Evolutionary conservation across 2,329 filamentous ascomycete species (phyloP).

Genomic region (Diplodia corticola): DNA sequence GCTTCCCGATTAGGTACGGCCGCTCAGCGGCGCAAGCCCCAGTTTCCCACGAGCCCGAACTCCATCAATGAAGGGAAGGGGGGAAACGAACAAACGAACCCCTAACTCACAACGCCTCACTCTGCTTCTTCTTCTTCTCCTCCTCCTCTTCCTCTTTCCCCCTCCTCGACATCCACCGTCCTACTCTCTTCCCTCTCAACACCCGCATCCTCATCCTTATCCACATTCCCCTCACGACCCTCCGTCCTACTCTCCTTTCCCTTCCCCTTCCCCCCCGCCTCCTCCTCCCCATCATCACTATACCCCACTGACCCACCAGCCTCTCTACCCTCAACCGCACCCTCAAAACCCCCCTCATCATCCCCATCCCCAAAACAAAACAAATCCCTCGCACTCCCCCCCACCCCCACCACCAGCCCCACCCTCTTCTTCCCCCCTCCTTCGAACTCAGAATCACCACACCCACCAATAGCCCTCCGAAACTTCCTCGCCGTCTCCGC

Average conservation of each 20-base stretch:
- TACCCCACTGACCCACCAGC: too few relatives aligned
- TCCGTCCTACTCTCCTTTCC: neutral
- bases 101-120: neutral
- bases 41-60: neutral
- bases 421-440: slow-evolving; percentile 23
- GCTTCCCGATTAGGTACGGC: neutral
- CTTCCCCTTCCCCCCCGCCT: neutral
- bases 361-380: slow-evolving; percentile 60
- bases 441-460: slow-evolving; percentile 37
- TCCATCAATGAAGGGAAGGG: neutral
- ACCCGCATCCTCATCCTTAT: neutral
- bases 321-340: neutral
- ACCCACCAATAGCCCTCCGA: slow-evolving; percentile 66
- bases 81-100: too few relatives aligned
- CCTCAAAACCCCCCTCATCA: slow-evolving; percentile 26
- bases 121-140: neutral
- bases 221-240: neutral
- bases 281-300: neutral
- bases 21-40: neutral
- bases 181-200: neutral
- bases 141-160: neutral
- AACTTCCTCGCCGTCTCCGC: slow-evolving; percentile 60
- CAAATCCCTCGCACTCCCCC: slow-evolving; percentile 57
- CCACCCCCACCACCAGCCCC: slow-evolving; percentile 34
- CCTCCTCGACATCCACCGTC: too few relatives aligned